Percentiles rank a stretch among this genome's conserved stretches.
Evolutionary conservation across 257 asterid species (phyloP).

Genomic region (Fraxinus americana): DNA sequence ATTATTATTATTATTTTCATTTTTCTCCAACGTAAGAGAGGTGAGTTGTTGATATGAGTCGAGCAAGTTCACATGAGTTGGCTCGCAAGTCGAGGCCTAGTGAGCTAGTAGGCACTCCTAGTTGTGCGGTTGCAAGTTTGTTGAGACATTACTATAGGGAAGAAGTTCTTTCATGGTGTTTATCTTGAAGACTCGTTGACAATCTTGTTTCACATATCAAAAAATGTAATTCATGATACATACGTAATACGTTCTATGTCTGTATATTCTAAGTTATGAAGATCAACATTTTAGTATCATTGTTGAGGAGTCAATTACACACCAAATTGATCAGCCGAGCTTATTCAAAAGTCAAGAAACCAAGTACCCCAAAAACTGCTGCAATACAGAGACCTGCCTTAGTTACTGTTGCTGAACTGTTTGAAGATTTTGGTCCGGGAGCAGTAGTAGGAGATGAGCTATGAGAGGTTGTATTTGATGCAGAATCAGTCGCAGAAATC

Average conservation of each 20-base stretch:
- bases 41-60: too few relatives aligned
- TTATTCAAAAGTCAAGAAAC: neutral
- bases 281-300: neutral
- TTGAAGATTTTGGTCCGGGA: slow-evolving; percentile 29
- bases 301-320: neutral
- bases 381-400: slow-evolving; percentile 19
- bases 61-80: too few relatives aligned
- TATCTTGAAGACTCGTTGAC: neutral
- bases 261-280: neutral
- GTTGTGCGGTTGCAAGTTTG: too few relatives aligned
- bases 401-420: slow-evolving; percentile 14
- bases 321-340: neutral
- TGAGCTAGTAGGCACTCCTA: too few relatives aligned
- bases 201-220: neutral
- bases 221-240: neutral
- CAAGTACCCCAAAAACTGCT: slow-evolving; percentile 27
- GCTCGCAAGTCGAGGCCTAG: too few relatives aligned
- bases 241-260: neutral
- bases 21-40: too few relatives aligned
- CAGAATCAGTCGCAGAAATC: slow-evolving; percentile 17
- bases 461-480: slow-evolving; percentile 2
- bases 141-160: too few relatives aligned
- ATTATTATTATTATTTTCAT: too few relatives aligned
- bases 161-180: too few relatives aligned
- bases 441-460: slow-evolving; percentile 12